Conservation (phyloP, 208 protist species). For the Entamoeba histolytica region DNA sequence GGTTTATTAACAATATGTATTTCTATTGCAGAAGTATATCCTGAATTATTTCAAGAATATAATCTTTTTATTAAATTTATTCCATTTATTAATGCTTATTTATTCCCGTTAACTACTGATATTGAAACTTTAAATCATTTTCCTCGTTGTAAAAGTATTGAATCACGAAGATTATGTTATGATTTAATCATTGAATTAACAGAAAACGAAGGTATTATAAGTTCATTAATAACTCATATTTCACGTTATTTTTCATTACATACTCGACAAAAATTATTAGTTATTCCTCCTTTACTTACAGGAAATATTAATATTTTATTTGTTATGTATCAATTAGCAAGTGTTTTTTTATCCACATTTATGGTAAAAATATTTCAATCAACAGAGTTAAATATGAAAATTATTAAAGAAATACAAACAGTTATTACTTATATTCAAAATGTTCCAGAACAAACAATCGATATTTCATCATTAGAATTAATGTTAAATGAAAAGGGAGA, state of each 20-base stretch:
- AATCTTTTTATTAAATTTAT: neutral
- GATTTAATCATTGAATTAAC: neutral
- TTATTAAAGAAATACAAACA: neutral
- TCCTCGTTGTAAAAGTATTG: neutral
- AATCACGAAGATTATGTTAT: neutral
- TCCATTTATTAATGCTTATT: neutral
- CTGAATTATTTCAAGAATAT: too few relatives aligned
- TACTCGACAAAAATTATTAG: neutral
- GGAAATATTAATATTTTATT: neutral
- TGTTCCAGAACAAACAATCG: too few relatives aligned
- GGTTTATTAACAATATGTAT: too few relatives aligned
- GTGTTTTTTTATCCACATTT: too few relatives aligned
- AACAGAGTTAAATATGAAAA: too few relatives aligned
- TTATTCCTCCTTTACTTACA: neutral
- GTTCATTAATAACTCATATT: neutral
- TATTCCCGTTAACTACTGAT: neutral
- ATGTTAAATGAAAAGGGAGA: too few relatives aligned
- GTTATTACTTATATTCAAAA: neutral
- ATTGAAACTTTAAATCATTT: neutral
- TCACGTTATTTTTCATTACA: neutral
- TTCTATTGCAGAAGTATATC: too few relatives aligned
- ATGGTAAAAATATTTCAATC: too few relatives aligned
- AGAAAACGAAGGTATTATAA: neutral
- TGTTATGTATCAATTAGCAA: neutral
- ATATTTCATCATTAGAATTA: too few relatives aligned